phyloP scores from a whole-genome alignment of 192 early-diverging fungal species.

The Endogone sp. region DNA sequence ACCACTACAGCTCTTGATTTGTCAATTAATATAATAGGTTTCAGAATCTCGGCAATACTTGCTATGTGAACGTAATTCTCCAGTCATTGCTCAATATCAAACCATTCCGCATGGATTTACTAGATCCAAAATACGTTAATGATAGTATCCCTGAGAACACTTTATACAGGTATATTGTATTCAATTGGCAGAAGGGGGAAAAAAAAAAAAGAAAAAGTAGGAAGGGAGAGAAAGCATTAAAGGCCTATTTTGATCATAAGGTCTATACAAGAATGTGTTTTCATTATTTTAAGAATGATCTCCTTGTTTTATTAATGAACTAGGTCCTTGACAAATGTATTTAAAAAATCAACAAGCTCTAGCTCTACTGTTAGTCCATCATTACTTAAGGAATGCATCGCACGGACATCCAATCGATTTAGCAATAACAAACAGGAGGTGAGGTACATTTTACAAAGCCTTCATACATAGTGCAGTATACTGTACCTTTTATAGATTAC shows the following conservation, averaged over 20 bases:
- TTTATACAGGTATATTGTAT: slow-evolving; percentile 5
- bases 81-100: slow-evolving; percentile 3
- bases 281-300: not conserved
- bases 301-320: not conserved
- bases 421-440: not conserved
- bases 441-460: not conserved
- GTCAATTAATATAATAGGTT: slow-evolving; percentile 1
- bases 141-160: not conserved
- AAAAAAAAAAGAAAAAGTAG: not conserved
- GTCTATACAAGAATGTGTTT: not conserved
- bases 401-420: not conserved
- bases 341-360: not conserved
- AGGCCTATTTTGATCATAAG: not conserved
- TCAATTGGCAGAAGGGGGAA: not conserved
- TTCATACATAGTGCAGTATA: too few relatives aligned
- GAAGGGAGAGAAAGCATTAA: not conserved
- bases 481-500: too few relatives aligned
- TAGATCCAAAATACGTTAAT: slow-evolving; percentile 2
- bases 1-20: not conserved
- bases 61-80: slow-evolving; percentile 11
- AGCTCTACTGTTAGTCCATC: not conserved
- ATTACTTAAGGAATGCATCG: not conserved
- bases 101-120: slow-evolving; percentile 4
- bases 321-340: not conserved
- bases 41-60: slow-evolving; percentile 12